Conservation (phyloP, 1,284 basidiomycete species). For the Melanopsichium pennsylvanicum region DNA sequence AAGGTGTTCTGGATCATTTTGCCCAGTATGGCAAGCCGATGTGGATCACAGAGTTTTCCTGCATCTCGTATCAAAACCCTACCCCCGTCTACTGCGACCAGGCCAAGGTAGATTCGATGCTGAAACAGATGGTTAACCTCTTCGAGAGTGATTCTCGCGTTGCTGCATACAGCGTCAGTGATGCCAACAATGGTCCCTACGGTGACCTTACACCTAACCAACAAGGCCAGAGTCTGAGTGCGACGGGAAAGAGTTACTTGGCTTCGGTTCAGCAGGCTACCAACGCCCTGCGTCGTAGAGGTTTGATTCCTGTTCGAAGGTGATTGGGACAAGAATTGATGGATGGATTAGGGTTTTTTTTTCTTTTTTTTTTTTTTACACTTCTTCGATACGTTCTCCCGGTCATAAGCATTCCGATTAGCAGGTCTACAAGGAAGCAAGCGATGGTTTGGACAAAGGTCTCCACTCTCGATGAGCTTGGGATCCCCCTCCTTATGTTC, state of each 20-base stretch:
- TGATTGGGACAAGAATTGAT: too few species aligned
- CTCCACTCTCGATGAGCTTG: too few species aligned
- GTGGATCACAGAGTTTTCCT: slow-evolving; percentile 54
- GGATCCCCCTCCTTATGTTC: too few species aligned
- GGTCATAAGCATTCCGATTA: too few species aligned
- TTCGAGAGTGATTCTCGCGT: slow-evolving; percentile 49
- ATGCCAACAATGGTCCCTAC: slow-evolving; percentile 50
- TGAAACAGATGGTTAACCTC: slow-evolving; percentile 39
- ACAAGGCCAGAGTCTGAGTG: slow-evolving; percentile 26
- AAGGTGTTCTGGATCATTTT: slow-evolving; percentile 48
- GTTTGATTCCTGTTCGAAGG: slow-evolving; percentile 21
- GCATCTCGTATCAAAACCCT: slow-evolving; percentile 51
- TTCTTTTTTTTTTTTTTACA: background rate
- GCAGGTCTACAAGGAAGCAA: too few species aligned
- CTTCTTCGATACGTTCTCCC: background rate
- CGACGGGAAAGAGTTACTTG: slow-evolving; percentile 33
- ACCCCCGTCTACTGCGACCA: slow-evolving; percentile 42
- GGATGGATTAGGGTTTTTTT: too few species aligned
- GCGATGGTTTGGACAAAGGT: too few species aligned
- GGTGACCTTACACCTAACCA: slow-evolving; percentile 42
- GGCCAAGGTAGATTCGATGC: slow-evolving; percentile 35
- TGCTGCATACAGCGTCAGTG: slow-evolving; percentile 47
- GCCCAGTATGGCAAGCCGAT: slow-evolving; percentile 47
- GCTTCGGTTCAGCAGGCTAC: slow-evolving; percentile 24
- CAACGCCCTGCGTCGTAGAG: slow-evolving; percentile 5